Evolutionary conservation across 495 filamentous ascomycete genomes (phyloP), one percentile per base, ranked within the genome.

Genomic region (Aspergillus avenaceus): DNA sequence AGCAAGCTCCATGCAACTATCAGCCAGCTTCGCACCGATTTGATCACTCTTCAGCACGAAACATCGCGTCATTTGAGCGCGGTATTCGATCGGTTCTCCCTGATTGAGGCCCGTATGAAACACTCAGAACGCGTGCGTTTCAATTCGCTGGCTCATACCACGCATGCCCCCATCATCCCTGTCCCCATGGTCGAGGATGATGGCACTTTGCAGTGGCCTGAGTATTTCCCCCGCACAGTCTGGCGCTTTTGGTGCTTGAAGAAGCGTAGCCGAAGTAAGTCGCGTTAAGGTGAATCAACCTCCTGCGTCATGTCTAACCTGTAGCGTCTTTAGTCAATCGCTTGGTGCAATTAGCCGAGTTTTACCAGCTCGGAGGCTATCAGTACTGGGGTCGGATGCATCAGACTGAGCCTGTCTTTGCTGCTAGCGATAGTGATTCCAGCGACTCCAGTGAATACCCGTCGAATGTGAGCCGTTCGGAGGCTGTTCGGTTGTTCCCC

Each of bases 211-310:
- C 55, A 62, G 40, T 71, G 64, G 59, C 70, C 70, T 9, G 45
- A 65, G 26, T 70, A 67, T 42, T 73, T 73, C 43, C 70, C 70
- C 9, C 55, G 62, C 16, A 70, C 70, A 0, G 66, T 73, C 18
- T 73, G 68, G 68, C 61, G 66, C 34, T 73, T 73, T 44, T 73
- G 70, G 70, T 69, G 66, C 27, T 45, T 73, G 48, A 71, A 71
- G 58, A 70, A 73, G 56, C 60, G 65, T 54, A 73, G 66, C 54
- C 59, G 68, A 51, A 52, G 70, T 73, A 55, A 70, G 70, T 63
- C 22, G 19, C 28, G 23, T 23, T 45, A 37, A 29, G 23, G 55
- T 50, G 44, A 37, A 28, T 36, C n/a, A 22, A n/a, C 42, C 34
- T 3, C 19, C 7, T 11, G 11, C 25, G 14, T 12, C 0, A 8